Base-by-base conservation (phyloP, 2,329 filamentous ascomycete species). In the Monosporascus sp. region DNA sequence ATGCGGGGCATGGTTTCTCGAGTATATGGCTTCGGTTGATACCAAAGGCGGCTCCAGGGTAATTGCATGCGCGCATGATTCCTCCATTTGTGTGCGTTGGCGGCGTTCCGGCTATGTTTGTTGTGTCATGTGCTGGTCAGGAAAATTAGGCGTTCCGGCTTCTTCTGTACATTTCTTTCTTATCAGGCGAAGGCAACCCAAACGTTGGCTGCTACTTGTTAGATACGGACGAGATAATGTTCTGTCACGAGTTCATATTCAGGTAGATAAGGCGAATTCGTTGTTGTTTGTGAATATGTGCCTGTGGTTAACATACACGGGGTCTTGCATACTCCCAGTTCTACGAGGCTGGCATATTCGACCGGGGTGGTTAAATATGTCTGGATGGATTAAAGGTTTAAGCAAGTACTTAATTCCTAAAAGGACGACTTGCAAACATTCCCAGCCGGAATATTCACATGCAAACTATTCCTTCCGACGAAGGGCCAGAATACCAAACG, bases 11-110 rank as follows among this genome's bases (percentile, higher is more conserved):
- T 24, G 47, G 49, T 54, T 53, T 56, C 57, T 53, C 55, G 53
- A 54, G 50, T 57, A 53, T 16, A 46, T 27, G 43, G 51, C 54
- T 58, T 59, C 57, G 58, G 58, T 53, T 60, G 63, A 65, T 64
- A 65, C 61, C 62, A 26, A n/a, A 56, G 54, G 54, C 49, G 53
- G 52, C 52, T 50, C 48, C 38, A 49, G 45, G 52, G 44, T 53
- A 22, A 35, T 54, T 54, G 50, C 51, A 58, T 54, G 20, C 8
- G 9, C n/a, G 43, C 43, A 46, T 46, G 22, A 31, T 46, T 46
- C 24, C 24, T 22, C 11, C 7, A 8, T 31, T 31, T 46, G 6
- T 16, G 43, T 11, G n/a, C 16, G n/a, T 46, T 46, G 43, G 40
- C 2, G 40, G 40, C 40, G 40, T 43, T 43, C 19, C n/a, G 40